Evolutionary conservation across 306 rosid species (phyloP).

Genomic region (Rubus idaeus): DNA sequence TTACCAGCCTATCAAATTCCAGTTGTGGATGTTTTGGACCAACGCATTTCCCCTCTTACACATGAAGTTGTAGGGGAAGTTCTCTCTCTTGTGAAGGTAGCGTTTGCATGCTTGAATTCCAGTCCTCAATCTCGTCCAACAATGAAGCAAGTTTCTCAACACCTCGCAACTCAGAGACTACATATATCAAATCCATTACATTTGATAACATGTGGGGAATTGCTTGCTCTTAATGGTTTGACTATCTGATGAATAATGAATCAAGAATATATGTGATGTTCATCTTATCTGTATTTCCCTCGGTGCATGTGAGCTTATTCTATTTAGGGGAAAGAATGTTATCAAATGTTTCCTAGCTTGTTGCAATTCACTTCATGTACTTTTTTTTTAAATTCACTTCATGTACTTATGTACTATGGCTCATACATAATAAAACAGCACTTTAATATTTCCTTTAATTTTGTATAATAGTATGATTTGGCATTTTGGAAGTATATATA

Average conservation of each 20-base stretch:
- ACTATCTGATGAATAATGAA: background rate
- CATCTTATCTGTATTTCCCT: background rate
- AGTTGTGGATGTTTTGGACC: background rate
- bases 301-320: background rate
- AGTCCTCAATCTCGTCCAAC: slow-evolving; percentile 14
- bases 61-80: background rate
- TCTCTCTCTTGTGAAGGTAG: background rate
- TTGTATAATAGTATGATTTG: background rate
- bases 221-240: background rate
- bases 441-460: no score
- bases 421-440: background rate
- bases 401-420: background rate
- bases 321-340: background rate
- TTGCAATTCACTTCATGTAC: background rate
- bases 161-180: background rate
- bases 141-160: slow-evolving; percentile 9
- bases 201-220: background rate
- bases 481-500: background rate
- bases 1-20: background rate
- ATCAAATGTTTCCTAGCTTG: no score
- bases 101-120: slow-evolving; percentile 5
- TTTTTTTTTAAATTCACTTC: background rate
- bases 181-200: background rate
- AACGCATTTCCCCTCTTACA: background rate
- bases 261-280: background rate